Evolutionary conservation across 2,329 filamentous ascomycete species (phyloP).

Genomic region (Xylariales sp.): DNA sequence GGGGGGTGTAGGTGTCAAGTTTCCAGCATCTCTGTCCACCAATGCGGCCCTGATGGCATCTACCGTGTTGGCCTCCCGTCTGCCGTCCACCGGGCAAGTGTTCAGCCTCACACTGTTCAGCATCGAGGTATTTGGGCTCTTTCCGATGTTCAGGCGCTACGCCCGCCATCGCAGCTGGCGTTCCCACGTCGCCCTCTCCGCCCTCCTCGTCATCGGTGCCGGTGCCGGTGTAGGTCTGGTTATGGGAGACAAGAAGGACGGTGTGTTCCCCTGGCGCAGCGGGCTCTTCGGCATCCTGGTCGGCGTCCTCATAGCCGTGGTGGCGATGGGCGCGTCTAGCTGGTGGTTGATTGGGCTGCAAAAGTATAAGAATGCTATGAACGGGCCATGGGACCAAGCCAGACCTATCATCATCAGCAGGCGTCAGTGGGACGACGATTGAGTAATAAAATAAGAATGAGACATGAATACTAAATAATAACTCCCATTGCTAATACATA

Average conservation of each 20-base stretch:
- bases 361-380: slow-evolving; percentile 99
- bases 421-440: slow-evolving; percentile 47
- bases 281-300: slow-evolving; percentile 69
- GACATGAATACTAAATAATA: no score
- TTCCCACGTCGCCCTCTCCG: slow-evolving; percentile 74
- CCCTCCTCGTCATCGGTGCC: slow-evolving; percentile 72
- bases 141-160: slow-evolving; percentile 94
- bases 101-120: slow-evolving; percentile 94
- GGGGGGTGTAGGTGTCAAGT: slow-evolving; percentile 58
- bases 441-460: no score
- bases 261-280: slow-evolving; percentile 45
- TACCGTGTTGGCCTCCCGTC: slow-evolving; percentile 84
- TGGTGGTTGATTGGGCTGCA: slow-evolving; percentile 98
- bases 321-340: slow-evolving; percentile 88
- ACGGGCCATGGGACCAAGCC: slow-evolving; percentile 95
- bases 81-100: slow-evolving; percentile 88
- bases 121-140: slow-evolving; percentile 95
- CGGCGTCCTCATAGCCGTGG: slow-evolving; percentile 66
- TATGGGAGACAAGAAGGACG: slow-evolving; percentile 38
- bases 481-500: no score
- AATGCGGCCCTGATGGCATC: slow-evolving; percentile 96
- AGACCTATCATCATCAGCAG: slow-evolving; percentile 77
- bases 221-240: slow-evolving; percentile 71
- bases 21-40: slow-evolving; percentile 76
- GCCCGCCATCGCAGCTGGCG: slow-evolving; percentile 76